Evolutionary conservation across 2,329 filamentous ascomycete species (phyloP).

Genomic region (Paraconiothyrium brasiliense): DNA sequence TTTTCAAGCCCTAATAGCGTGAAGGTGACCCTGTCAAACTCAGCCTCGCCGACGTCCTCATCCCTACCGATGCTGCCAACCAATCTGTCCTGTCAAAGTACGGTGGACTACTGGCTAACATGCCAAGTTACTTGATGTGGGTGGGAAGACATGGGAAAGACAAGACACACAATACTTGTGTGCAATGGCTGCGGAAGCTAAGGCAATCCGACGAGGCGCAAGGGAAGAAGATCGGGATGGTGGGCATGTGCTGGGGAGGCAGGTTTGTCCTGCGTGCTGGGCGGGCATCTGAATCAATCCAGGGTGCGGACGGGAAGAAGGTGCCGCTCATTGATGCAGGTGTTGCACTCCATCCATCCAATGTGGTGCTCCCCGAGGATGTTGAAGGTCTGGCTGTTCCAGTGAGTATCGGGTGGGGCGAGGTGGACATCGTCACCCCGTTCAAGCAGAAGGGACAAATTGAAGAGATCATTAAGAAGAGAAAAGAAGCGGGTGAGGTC

Average conservation of each 20-base stretch:
- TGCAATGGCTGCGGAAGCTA: conserved; percentile 45
- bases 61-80: conserved; percentile 49
- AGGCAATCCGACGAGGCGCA: conserved; percentile 38
- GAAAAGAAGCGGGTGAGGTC: conserved; percentile 19
- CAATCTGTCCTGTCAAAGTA: conserved; percentile 50
- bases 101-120: conserved; percentile 49
- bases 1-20: not conserved
- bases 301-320: conserved; percentile 37
- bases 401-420: conserved; percentile 31
- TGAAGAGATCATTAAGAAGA: conserved; percentile 25
- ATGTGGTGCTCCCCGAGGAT: conserved; percentile 48
- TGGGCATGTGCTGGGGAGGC: conserved; percentile 53
- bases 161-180: conserved; percentile 45
- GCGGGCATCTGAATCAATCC: conserved; percentile 43
- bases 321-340: conserved; percentile 50
- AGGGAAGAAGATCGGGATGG: conserved; percentile 41
- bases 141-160: conserved; percentile 44
- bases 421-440: conserved; percentile 23
- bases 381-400: conserved; percentile 29
- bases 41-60: conserved; percentile 45
- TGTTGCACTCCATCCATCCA: conserved; percentile 51
- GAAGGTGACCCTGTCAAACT: conserved; percentile 31
- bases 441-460: conserved; percentile 30
- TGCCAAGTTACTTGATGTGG: conserved; percentile 35
- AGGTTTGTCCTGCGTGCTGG: conserved; percentile 30